Evolutionary conservation across 495 filamentous ascomycete genomes (phyloP).

Genomic region (Hypomontagnella monticulosa): DNA sequence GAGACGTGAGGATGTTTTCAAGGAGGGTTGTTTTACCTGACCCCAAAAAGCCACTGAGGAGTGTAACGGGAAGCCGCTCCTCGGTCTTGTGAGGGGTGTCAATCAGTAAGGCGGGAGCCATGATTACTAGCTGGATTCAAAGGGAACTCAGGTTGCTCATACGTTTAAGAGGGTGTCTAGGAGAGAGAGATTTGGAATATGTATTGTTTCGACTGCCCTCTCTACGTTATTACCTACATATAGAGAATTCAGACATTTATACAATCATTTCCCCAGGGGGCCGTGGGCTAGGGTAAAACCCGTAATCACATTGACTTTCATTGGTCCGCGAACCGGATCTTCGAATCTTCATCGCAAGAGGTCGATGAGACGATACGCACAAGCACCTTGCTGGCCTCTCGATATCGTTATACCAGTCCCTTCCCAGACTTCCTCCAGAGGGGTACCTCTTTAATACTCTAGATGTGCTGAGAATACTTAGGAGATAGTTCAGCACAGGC

Average conservation of each 20-base stretch:
- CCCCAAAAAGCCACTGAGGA: slow-evolving; percentile 51
- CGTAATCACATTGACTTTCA: neutral
- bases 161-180: no score
- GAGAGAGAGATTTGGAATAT: no score
- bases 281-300: slow-evolving; percentile 4
- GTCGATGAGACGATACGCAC: neutral
- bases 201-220: neutral
- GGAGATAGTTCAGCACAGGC: no score
- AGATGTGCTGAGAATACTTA: no score
- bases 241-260: slow-evolving; percentile 4
- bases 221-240: neutral
- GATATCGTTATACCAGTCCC: no score
- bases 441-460: no score
- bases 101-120: slow-evolving; percentile 31
- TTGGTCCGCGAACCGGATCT: neutral
- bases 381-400: slow-evolving; percentile 13
- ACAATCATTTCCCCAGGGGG: neutral
- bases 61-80: slow-evolving; percentile 42
- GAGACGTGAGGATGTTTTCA: slow-evolving; percentile 61
- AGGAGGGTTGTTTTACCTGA: slow-evolving; percentile 68
- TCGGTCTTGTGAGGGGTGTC: slow-evolving; percentile 6
- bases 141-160: no score
- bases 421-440: no score
- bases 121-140: neutral
- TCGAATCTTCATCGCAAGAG: neutral